A percentile compares a stretch with the other conserved stretches of the same genome.
Evolutionary conservation across 176 grass and related monocot genomes (phyloP).

Genomic region (Areca catechu): DNA sequence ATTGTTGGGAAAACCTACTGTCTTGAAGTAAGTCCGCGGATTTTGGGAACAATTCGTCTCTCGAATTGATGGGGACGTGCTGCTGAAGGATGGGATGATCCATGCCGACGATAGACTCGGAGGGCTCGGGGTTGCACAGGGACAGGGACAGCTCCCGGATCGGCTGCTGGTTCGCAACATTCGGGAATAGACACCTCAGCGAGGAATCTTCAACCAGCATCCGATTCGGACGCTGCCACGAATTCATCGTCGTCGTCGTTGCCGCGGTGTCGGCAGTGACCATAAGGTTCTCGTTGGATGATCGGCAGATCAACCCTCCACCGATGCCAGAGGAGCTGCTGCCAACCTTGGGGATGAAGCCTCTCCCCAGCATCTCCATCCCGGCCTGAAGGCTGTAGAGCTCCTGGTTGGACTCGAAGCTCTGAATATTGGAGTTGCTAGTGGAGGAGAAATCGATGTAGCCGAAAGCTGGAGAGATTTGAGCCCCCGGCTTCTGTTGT

Average conservation of each 20-base stretch:
- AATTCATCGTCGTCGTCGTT: conserved; percentile 26
- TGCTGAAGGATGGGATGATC: background rate
- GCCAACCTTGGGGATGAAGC: conserved; percentile 11
- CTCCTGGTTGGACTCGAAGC: conserved; percentile 42
- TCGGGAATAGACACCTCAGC: conserved; percentile 10
- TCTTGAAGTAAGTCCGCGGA: background rate
- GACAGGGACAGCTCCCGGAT: conserved; percentile 10
- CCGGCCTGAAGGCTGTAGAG: conserved; percentile 52
- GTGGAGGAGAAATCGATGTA: conserved; percentile 53
- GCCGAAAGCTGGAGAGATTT: conserved; percentile 9
- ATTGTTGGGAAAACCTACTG: background rate
- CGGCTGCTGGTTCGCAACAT: background rate
- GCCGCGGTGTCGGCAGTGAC: conserved; percentile 13
- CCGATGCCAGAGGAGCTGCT: background rate
- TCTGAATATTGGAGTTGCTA: conserved; percentile 27
- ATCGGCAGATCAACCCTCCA: conserved; percentile 15
- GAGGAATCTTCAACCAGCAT: conserved; percentile 22
- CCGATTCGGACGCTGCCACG: conserved; percentile 29
- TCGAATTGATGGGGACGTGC: background rate
- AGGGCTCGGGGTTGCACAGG: conserved; percentile 4
- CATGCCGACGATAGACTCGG: background rate
- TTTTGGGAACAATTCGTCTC: background rate
- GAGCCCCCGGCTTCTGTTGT: no score
- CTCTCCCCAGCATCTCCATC: conserved; percentile 60
- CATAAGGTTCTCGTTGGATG: conserved; percentile 23